Percentiles rank a stretch among this genome's conserved stretches.
Conservation (phyloP, 2,329 filamentous ascomycete genomes). For the Diaporthe velutina region DNA sequence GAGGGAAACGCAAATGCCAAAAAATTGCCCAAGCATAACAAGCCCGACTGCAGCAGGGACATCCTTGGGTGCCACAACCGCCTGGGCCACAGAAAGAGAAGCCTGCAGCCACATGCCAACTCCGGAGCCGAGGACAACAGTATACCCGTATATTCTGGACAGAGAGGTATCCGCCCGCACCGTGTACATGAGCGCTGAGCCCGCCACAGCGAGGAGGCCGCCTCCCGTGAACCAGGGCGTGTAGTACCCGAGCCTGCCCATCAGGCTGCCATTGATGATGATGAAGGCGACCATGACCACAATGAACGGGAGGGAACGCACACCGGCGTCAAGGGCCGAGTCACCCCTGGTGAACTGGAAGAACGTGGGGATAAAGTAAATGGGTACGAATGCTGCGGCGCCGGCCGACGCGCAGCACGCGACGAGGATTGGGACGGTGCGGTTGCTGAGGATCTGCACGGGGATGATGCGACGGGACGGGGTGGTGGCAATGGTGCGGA, state of each 20-base stretch:
- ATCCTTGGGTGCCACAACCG: constrained; percentile 48
- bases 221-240: constrained; percentile 23
- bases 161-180: constrained; percentile 45
- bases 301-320: constrained; percentile 6
- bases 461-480: background rate
- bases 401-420: background rate
- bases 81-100: constrained; percentile 52
- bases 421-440: constrained; percentile 6
- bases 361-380: background rate
- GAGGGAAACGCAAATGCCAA: constrained; percentile 38
- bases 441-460: constrained; percentile 9
- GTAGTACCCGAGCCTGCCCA: constrained; percentile 18
- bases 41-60: constrained; percentile 51
- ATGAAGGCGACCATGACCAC: constrained; percentile 20
- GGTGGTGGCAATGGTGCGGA: constrained; percentile 13
- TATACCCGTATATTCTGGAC: constrained; percentile 50
- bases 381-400: constrained; percentile 16
- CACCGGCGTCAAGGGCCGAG: background rate
- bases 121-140: constrained; percentile 55
- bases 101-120: constrained; percentile 53
- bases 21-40: constrained; percentile 47
- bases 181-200: constrained; percentile 39
- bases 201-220: constrained; percentile 7
- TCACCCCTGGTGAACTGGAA: constrained; percentile 24
- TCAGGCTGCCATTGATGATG: constrained; percentile 24